Conservation (phyloP, 176 grass and related monocot species). For the Aechmea fasciata region DNA sequence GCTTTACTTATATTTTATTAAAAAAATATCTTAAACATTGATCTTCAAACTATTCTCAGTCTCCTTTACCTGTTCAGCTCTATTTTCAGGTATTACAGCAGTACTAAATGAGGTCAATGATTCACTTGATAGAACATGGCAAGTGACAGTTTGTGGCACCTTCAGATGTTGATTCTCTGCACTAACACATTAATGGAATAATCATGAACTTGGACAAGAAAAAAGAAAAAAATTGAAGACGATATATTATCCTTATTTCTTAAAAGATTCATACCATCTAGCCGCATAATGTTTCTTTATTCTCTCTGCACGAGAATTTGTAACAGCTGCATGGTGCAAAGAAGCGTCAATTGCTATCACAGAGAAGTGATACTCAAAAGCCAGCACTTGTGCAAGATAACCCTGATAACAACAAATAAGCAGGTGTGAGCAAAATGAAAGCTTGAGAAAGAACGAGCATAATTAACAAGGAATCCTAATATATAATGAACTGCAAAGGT, state of each 20-base stretch:
- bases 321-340: constrained; percentile 76
- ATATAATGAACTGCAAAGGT: neutral
- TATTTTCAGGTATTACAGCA: constrained; percentile 34
- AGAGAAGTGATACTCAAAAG: constrained; percentile 75
- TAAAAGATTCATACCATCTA: constrained; percentile 46
- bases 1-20: neutral
- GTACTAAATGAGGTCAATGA: constrained; percentile 46
- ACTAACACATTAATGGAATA: constrained; percentile 25
- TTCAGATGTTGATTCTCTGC: constrained; percentile 40
- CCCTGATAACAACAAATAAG: constrained; percentile 38
- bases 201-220: neutral
- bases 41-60: constrained; percentile 8
- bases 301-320: constrained; percentile 63
- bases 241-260: neutral
- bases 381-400: constrained; percentile 85
- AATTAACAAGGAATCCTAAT: neutral
- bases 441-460: constrained; percentile 10
- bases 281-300: constrained; percentile 77
- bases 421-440: neutral
- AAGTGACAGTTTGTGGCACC: constrained; percentile 74
- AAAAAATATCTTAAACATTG: neutral
- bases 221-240: constrained; percentile 1
- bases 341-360: constrained; percentile 95
- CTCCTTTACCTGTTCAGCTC: constrained; percentile 24
- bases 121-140: constrained; percentile 81